These are phyloP conservation scores for Geotrichum fermentans DNA, from an alignment of 1,139 yeast genomes.

Conservation along the genomic window DNA sequence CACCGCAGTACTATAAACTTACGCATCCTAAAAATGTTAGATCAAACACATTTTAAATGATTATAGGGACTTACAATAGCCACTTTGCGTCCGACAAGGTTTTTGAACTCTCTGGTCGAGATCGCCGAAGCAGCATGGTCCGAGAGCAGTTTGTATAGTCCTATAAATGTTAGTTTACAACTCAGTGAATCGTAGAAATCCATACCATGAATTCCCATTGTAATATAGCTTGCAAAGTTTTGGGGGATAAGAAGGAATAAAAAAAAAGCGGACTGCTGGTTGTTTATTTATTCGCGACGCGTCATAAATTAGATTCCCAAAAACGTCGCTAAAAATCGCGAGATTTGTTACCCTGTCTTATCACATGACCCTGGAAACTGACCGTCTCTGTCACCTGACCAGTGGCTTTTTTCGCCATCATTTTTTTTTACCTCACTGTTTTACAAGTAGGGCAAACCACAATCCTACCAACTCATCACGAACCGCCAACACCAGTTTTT, in stretches of 20 bases:
- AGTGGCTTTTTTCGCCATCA: too few species aligned
- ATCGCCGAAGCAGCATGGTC: constrained; percentile 88
- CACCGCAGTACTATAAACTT: constrained; percentile 14
- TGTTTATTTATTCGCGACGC: background rate
- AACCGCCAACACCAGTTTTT: background rate
- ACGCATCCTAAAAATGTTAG: constrained; percentile 28
- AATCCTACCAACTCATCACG: background rate
- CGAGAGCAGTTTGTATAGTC: constrained; percentile 70
- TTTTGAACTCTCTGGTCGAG: constrained; percentile 72
- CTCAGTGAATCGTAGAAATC: too few species aligned
- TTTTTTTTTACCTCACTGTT: too few species aligned
- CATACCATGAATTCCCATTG: constrained; percentile 22
- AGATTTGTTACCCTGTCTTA: background rate
- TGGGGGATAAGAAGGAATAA: background rate
- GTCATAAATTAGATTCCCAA: background rate
- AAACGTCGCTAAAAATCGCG: background rate
- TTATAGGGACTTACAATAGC: constrained; percentile 54
- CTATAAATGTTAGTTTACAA: constrained; percentile 34
- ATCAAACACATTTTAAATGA: background rate
- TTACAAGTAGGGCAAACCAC: too few species aligned
- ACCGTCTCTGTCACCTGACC: too few species aligned
- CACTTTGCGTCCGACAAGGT: constrained; percentile 86
- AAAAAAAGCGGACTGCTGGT: background rate
- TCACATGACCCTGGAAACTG: too few species aligned
- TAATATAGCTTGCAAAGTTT: background rate